Base-by-base conservation (phyloP, 768 basidiomycete species). In the Lactarius psammicola region DNA sequence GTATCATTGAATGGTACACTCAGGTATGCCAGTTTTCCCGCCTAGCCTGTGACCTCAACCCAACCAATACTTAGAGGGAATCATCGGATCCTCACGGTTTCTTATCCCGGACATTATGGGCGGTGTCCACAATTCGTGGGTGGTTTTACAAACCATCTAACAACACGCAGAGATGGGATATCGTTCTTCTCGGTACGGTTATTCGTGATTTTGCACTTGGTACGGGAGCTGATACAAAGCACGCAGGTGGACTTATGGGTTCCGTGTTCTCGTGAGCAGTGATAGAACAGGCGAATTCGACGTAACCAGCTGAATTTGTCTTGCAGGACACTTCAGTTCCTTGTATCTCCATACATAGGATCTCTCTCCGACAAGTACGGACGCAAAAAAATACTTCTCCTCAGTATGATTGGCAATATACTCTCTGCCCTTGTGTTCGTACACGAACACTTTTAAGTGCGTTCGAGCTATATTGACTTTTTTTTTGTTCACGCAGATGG, bases 1-100 rank as follows among this genome's bases (percentile, higher is more conserved):
- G 95, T n/a, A 81, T 98, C 58, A 95, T 97, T 51, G 89, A 95
- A 78, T 94, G 90, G 90, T 95, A 94, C 74, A 88, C 87, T 1
- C 76, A 85, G 73, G 91, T 89, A 69, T 71, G 84, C 36, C 59
- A 31, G 49, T 33, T 20, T 34, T 36, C 44, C 42, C 46, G 49
- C 23, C 62, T 60, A 49, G 40, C n/a, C 10, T 63, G 36, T 60
- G 28, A 28, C 42, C 58, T 62, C 18, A 58, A 57, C 1, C 18
- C 46, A 40, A 17, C 33, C 56, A 23, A 20, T 33, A 60, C 62
- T 63, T 72, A 94, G 85, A 83, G 88, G 69, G 94, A 97, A 78
- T 79, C 84, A 34, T 82, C 87, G 31, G 81, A 89, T 69, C 82
- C 89, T 7, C 78, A 79, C 59, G 87, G 91, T 23, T 85, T 96